These are phyloP conservation scores for Alternaria metachromatica DNA, from an alignment of 2,329 filamentous ascomycete species.

Conservation along the genomic window DNA sequence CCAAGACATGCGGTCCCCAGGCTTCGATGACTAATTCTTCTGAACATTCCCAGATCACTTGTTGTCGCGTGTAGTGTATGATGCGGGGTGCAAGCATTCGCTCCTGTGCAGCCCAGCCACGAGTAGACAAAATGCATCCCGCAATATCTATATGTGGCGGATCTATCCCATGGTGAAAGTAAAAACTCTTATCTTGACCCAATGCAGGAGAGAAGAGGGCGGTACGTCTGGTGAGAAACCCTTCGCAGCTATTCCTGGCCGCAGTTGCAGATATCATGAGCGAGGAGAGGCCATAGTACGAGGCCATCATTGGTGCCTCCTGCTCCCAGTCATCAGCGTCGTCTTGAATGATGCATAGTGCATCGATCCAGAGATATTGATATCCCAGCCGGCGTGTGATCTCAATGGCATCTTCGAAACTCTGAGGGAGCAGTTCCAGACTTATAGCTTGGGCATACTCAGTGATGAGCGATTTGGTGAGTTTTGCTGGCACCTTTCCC, in stretches of 20 bases:
- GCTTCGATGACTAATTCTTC: not conserved
- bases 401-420: not conserved
- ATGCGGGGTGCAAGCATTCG: not conserved
- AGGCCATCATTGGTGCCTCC: not conserved
- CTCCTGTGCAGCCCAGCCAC: not conserved
- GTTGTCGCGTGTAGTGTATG: not conserved
- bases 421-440: not conserved
- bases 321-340: not conserved
- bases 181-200: not conserved
- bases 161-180: not conserved
- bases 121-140: not conserved
- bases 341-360: not conserved
- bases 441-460: not conserved
- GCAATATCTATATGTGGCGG: not conserved
- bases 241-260: not conserved
- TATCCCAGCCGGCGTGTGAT: not conserved
- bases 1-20: not conserved
- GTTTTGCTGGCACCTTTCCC: not conserved
- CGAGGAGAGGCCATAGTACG: not conserved
- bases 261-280: not conserved
- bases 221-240: not conserved
- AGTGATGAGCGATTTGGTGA: not conserved
- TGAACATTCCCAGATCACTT: not conserved
- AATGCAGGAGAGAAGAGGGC: not conserved
- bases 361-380: not conserved